These are phyloP conservation scores for Meyerozyma guilliermondii DNA, from an alignment of 1,139 yeast genomes.

Conservation along the genomic window DNA sequence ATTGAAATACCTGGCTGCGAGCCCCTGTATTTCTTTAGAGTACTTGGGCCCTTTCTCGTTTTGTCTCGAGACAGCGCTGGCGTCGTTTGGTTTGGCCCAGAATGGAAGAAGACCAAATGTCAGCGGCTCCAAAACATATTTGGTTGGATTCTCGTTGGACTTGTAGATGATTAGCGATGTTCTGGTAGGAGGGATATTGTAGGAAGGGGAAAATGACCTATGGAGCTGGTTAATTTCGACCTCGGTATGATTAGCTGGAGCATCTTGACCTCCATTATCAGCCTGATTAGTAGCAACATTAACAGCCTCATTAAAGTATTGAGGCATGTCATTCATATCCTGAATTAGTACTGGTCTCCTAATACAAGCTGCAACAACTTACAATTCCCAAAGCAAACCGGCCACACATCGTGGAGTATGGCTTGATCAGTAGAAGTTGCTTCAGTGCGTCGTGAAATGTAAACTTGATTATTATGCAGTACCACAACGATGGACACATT, in stretches of 20 bases:
- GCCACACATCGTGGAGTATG: constrained; percentile 32
- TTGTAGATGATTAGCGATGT: constrained; percentile 39
- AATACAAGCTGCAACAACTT: constrained; percentile 15
- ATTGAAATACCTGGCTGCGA: constrained; percentile 34
- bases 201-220: constrained; percentile 19
- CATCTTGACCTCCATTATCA: constrained; percentile 7
- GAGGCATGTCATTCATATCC: constrained; percentile 28
- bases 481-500: too few relatives aligned
- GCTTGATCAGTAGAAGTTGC: neutral
- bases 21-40: constrained; percentile 27
- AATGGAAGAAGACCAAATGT: constrained; percentile 59
- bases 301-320: constrained; percentile 23
- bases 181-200: constrained; percentile 51
- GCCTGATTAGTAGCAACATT: constrained; percentile 4
- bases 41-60: constrained; percentile 15
- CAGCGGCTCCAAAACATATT: constrained; percentile 35
- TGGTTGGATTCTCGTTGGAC: constrained; percentile 8
- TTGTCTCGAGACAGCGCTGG: constrained; percentile 19
- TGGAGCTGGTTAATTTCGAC: constrained; percentile 1
- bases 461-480: neutral
- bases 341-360: constrained; percentile 12
- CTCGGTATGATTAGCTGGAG: neutral
- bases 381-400: constrained; percentile 40
- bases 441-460: constrained; percentile 1
- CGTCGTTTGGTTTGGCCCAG: constrained; percentile 36